Evolutionary conservation across 129 eudicot species (phyloP), one percentile per base, ranked within the genome.

Genomic region (Sambucus nigra): DNA sequence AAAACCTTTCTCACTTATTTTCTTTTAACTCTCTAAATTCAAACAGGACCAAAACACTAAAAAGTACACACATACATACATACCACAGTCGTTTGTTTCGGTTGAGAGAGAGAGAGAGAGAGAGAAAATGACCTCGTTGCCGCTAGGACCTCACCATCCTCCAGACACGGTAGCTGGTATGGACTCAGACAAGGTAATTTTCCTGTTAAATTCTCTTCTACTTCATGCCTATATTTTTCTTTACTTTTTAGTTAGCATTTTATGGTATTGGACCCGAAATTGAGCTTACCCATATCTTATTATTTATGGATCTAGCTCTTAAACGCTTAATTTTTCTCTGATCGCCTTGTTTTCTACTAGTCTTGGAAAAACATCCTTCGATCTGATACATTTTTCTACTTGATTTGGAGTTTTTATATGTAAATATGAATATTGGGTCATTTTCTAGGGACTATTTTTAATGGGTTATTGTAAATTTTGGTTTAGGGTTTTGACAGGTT

Each of bases 91-190:
- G n/a, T n/a, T n/a, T n/a, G n/a, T n/a, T n/a, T n/a, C n/a, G n/a
- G n/a, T n/a, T n/a, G 42, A 2, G 42, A 35, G 42, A 35, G 42
- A 35, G 13, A 35, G 42, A 35, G 12, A 31, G 5, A 35, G 9
- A 35, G 42, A 7, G 42, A 35, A 15, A 2, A 75, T 70, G 81
- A 73, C 77, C 9, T 69, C 76, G 69, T 32, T 75, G 73, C 62
- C 73, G 26, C 29, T 51, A 61, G 76, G 72, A 42, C 81, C 73
- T 18, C 65, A 55, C 8, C 38, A 54, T 41, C 81, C 73, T 9
- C 69, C 65, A 5, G 50, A 54, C 52, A 25, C 14, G 11, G 7
- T 20, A 2, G 14, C 9, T n/a, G n/a, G 12, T 5, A 18, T 16
- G 19, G 38, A 13, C 38, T 27, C 23, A 7, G 59, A 17, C 38